Evolutionary conservation across 2,329 filamentous ascomycete species (phyloP), one percentile per base, ranked within the genome.

Genomic region (Huntiella savannae): DNA sequence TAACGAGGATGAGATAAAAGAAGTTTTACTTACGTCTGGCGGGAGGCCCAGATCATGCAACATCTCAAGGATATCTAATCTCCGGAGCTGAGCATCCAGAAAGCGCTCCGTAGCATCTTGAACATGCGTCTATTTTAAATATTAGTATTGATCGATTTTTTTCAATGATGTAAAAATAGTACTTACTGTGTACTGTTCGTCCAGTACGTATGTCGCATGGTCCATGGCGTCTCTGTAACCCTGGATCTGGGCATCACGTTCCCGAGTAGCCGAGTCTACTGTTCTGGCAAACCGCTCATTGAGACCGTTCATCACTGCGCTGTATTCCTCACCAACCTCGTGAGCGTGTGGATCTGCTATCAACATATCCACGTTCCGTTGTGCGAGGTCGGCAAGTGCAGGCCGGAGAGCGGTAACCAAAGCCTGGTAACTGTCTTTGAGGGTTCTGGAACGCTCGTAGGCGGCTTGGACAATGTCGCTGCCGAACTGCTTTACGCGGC

Each of bases 371-470:
- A 79, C 60, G 44, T 64, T 70, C 33, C 74, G 68, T 45, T 74
- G 70, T 13, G 76, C 75, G 15, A 84, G 64, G 55, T 82, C 77
- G 49, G 76, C 73, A 11, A 82, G 63, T 7, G 75, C 68, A 12
- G 73, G 71, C 58, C 79, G 82, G 54, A 81, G 60, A 28, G 71
- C 66, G 53, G 73, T 70, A 49, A 74, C 69, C 44, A 83, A 70
- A 49, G 69, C 64, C n/a, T 73, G 68, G 59, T 74, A 83, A 17
- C 67, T 67, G 47, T 74, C 73, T 58, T 79, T 79, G 54, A 83
- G 65, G 53, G 79, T 71, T 53, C 78, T 68, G 56, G 78, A 73
- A 46, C 79, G 75, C 57, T 76, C 72, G 52, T 73, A 71, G 48
- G 68, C 67, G 43, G 71, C 71, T 56, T 76, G 73, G 45, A 70